Conservation (phyloP, 1,139 yeast genomes). For the Yamadazyma mexicana region DNA sequence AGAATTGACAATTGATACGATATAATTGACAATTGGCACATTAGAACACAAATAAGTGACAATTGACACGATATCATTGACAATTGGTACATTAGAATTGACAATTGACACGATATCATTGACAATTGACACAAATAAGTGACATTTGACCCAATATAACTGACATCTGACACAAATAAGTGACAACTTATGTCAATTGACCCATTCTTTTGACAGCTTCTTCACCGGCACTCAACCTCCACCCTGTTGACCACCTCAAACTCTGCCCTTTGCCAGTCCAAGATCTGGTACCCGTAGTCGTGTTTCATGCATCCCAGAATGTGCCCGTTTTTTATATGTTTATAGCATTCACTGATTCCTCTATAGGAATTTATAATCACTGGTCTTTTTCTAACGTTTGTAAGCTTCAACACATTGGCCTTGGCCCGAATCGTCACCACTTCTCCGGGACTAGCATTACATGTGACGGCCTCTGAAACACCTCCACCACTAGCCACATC, state of each 20-base stretch:
- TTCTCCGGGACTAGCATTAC: constrained; percentile 13
- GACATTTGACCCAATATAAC: too few relatives aligned
- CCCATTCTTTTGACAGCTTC: too few relatives aligned
- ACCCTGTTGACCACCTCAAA: constrained; percentile 5
- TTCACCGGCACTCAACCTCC: constrained; percentile 5
- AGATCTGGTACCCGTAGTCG: constrained; percentile 4
- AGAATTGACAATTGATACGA: too few relatives aligned
- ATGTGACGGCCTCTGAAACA: constrained; percentile 8
- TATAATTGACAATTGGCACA: too few relatives aligned
- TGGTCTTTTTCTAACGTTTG: constrained; percentile 9
- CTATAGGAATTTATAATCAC: constrained; percentile 7
- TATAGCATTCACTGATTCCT: constrained; percentile 5
- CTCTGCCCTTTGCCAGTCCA: constrained; percentile 7
- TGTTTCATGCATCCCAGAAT: constrained; percentile 5
- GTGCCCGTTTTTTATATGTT: constrained; percentile 2
- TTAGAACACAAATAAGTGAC: too few relatives aligned
- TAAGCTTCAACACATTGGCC: constrained; percentile 5
- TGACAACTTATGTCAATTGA: too few relatives aligned
- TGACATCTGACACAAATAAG: background rate
- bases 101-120: too few relatives aligned
- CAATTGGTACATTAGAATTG: too few relatives aligned
- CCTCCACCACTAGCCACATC: constrained; percentile 8
- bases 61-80: too few relatives aligned
- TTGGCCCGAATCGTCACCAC: constrained; percentile 7
- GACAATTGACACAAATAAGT: too few relatives aligned